Evolutionary conservation across 345 rosid genomes (phyloP).

Genomic region (Populus davidiana): DNA sequence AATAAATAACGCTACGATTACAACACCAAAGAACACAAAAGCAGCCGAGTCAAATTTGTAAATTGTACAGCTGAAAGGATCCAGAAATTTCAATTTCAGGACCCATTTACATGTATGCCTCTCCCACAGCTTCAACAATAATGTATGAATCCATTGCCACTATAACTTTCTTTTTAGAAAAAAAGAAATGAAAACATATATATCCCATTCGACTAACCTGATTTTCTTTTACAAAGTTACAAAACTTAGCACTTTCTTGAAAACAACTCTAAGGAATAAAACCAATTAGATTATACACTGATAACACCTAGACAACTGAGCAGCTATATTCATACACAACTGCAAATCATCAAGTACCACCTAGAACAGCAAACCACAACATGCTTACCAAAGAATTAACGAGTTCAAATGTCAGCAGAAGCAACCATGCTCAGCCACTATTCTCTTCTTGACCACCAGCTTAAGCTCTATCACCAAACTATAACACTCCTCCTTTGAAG

Average conservation of each 20-base stretch:
- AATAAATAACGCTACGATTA: too few species aligned
- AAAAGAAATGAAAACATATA: neutral
- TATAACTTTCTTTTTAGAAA: neutral
- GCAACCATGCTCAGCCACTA: conserved; percentile 24
- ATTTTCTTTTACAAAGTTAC: conserved; percentile 29
- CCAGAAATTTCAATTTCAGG: neutral
- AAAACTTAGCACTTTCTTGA: conserved; percentile 10
- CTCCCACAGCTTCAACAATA: conserved; percentile 1
- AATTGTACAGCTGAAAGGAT: neutral
- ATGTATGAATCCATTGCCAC: neutral
- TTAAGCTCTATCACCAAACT: conserved; percentile 16
- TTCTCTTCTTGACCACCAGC: conserved; percentile 6
- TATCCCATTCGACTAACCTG: conserved; percentile 14
- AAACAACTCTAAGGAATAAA: conserved; percentile 11
- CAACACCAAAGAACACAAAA: too few species aligned
- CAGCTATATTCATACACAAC: conserved; percentile 14
- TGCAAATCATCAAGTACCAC: conserved; percentile 20
- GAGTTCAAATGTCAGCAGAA: conserved; percentile 20
- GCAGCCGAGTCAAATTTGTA: neutral
- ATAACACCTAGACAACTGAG: conserved; percentile 13
- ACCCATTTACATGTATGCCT: conserved; percentile 21
- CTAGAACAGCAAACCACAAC: neutral
- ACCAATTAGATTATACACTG: conserved; percentile 19
- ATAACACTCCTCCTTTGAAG: neutral
- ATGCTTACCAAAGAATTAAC: neutral